Evolutionary conservation across 31 red algal species (phyloP), one percentile per base, ranked within the genome.

Genomic region (Odonthalia washingtoniensis): DNA sequence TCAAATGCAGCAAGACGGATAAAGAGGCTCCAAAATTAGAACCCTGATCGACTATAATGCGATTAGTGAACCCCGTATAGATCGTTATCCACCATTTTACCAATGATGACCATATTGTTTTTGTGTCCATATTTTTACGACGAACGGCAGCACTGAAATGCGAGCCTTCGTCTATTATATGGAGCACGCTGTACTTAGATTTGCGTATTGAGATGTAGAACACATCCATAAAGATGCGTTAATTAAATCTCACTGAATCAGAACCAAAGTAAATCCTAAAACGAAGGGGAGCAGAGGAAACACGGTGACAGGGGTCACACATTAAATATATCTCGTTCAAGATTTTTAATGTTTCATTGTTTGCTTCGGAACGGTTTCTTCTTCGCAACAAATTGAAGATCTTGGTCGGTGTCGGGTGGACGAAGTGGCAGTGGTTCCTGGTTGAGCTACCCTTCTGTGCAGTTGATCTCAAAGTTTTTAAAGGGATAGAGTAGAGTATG

Each of bases 51-150:
- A 88, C 60, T 3, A 18, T 3, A 30, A 88, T 80, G 26, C 21
- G 37, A 46, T 88, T 63, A 3, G 85, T 74, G 3, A 88, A 4
- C 5, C 75, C 74, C 5, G 52, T 88, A 75, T 80, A 88, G 27
- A 88, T 43, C 5, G 34, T 26, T 26, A 28, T 26, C 85, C 75
- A 88, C n/a, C 34, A 68, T 3, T 30, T 65, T 1, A 90, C 45
- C 34, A 64, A 5, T 0, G 12, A 3, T 38, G 16, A n/a, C 40
- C 73, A 78, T 21, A 88, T 40, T 5, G 0, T 41, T 14, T 66
- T 37, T 30, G 61, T 69, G 34, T 3, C 5, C 5, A 85, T 64
- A 37, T 72, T 38, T n/a, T 65, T 0, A 49, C 1, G 67, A 74
- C 73, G 49, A 17, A n/a, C 0, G 0, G 68, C 14, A 21, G 67